Percentiles rank a stretch among this genome's conserved stretches.
Conservation (phyloP, 352 stramenopile species). For the Phytophthora crassamura region DNA sequence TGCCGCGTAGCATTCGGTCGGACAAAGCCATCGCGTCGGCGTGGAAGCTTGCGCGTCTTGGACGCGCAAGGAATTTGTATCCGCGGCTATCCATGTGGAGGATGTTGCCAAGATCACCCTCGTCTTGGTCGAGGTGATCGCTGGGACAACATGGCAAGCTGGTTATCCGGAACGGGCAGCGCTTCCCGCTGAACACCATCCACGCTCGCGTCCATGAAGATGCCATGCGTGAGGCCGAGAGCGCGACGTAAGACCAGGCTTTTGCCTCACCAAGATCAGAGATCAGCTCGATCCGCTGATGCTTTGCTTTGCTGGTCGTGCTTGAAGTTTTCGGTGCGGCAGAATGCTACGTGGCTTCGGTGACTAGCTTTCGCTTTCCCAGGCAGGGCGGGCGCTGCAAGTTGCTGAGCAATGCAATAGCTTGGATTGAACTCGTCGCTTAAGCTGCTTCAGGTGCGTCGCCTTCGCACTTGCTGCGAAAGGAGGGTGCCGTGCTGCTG, state of each 20-base stretch:
- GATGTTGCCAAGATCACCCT: not conserved
- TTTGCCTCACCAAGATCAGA: constrained; percentile 9
- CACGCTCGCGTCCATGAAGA: not conserved
- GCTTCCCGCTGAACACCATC: constrained; percentile 20
- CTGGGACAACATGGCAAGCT: constrained; percentile 7
- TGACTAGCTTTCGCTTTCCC: not conserved
- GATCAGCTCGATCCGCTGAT: not conserved
- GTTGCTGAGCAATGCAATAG: no score
- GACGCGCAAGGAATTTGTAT: not conserved
- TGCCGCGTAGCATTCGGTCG: no score
- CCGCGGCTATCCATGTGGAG: not conserved
- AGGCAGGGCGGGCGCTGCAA: no score
- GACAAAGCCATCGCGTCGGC: no score
- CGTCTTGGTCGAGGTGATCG: not conserved
- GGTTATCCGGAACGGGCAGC: constrained; percentile 3
- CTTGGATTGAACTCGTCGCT: not conserved
- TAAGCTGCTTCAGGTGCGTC: not conserved
- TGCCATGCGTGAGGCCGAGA: no score
- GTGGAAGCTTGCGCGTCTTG: no score
- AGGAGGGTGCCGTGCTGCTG: constrained; percentile 30
- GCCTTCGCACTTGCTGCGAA: constrained; percentile 31
- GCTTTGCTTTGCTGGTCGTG: not conserved
- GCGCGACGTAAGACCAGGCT: no score
- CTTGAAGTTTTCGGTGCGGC: not conserved
- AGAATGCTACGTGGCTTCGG: no score